phyloP scores from a whole-genome alignment of 1,139 yeast species.

The Suhomyces bokatorum region DNA sequence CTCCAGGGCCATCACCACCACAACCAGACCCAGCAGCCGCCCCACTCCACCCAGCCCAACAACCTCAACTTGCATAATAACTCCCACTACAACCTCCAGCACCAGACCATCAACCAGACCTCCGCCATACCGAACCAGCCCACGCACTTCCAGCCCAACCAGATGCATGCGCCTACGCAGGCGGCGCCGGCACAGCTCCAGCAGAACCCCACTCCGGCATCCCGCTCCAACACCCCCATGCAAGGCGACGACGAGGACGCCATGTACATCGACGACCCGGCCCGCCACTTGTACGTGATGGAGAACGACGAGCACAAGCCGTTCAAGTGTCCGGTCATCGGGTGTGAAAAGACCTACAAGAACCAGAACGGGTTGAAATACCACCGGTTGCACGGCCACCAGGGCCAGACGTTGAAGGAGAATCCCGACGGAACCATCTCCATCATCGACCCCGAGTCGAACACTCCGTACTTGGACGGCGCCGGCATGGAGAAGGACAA shows the following conservation, averaged over 20 bases:
- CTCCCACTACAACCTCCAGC: conserved; percentile 16
- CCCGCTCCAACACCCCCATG: conserved; percentile 30
- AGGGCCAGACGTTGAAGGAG: conserved; percentile 85
- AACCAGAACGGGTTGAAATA: conserved; percentile 96
- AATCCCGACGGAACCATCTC: conserved; percentile 93
- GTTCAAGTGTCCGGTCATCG: conserved; percentile 95
- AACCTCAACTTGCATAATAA: conserved; percentile 17
- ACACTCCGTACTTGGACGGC: conserved; percentile 89
- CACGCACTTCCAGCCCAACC: conserved; percentile 10
- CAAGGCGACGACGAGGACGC: conserved; percentile 43
- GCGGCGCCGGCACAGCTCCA: conserved; percentile 19
- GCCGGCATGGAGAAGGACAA: conserved; percentile 94
- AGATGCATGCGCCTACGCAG: conserved; percentile 13
- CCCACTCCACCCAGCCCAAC: conserved; percentile 20
- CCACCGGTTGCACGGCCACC: conserved; percentile 96
- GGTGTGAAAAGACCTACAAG: conserved; percentile 96
- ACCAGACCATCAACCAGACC: conserved; percentile 14
- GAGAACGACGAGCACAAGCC: conserved; percentile 94
- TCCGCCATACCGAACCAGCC: conserved; percentile 15
- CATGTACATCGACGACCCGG: conserved; percentile 86
- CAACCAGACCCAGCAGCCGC: conserved; percentile 15
- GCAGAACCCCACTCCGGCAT: conserved; percentile 14
- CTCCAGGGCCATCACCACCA: conserved; percentile 12
- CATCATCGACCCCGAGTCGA: conserved; percentile 89
- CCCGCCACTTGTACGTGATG: conserved; percentile 87